Percentiles rank a stretch among this genome's conserved stretches.
Conservation (phyloP, 768 basidiomycete genomes). For the Termitomyces sp. region DNA sequence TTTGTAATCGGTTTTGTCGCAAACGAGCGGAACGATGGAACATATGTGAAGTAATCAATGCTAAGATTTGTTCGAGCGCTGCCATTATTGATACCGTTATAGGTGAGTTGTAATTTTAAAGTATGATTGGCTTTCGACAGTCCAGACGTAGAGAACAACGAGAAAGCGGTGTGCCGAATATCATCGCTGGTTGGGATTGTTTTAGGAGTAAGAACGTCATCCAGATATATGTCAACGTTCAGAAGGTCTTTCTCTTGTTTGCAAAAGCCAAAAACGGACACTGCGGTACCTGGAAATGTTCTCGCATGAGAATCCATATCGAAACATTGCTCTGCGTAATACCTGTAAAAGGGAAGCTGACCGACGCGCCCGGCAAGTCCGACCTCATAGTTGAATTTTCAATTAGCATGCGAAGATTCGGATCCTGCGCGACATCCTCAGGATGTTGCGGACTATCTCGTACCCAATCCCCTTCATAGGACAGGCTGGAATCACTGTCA, state of each 20-base stretch:
- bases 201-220: not conserved
- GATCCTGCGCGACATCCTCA: not conserved
- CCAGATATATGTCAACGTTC: not conserved
- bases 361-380: not conserved
- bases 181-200: not conserved
- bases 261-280: not conserved
- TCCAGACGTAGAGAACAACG: not conserved
- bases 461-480: conserved; percentile 3
- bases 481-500: not conserved
- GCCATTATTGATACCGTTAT: not conserved
- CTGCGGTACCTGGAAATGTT: not conserved
- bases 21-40: not conserved
- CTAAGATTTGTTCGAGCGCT: not conserved
- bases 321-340: not conserved
- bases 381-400: not conserved
- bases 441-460: not conserved
- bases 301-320: not conserved
- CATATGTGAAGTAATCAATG: not conserved
- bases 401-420: not conserved
- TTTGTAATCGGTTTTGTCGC: not conserved
- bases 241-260: not conserved
- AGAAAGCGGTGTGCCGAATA: not conserved
- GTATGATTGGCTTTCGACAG: not conserved
- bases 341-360: conserved; percentile 4
- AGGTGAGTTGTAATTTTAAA: not conserved